Evolutionary conservation across 495 filamentous ascomycete genomes (phyloP).

Genomic region (Podospora anserina): DNA sequence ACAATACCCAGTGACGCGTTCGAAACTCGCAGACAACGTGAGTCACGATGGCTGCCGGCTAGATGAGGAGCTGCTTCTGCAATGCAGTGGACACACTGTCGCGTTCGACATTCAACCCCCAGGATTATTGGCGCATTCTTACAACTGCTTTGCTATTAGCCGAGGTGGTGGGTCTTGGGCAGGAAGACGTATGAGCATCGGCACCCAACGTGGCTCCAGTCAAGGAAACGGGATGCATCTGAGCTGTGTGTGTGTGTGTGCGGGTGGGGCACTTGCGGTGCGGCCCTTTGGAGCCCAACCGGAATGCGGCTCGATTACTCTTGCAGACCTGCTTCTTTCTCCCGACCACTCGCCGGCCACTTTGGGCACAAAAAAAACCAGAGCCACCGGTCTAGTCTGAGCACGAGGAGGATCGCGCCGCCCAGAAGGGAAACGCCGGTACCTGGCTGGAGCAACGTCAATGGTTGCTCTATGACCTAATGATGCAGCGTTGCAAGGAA

Average conservation of each 20-base stretch:
- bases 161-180: constrained; percentile 35
- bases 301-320: constrained; percentile 20
- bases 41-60: constrained; percentile 24
- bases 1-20: constrained; percentile 29
- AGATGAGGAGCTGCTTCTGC: constrained; percentile 1
- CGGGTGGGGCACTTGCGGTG: constrained; percentile 23
- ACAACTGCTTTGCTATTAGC: constrained; percentile 21
- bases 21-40: constrained; percentile 26
- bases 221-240: constrained; percentile 19
- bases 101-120: not conserved
- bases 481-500: constrained; percentile 21
- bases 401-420: constrained; percentile 10
- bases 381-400: constrained; percentile 20
- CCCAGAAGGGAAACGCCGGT: constrained; percentile 1
- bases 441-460: constrained; percentile 14
- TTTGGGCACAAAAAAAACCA: constrained; percentile 31
- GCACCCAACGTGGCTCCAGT: constrained; percentile 38
- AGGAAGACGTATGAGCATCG: constrained; percentile 24
- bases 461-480: constrained; percentile 18
- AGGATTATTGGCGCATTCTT: constrained; percentile 27
- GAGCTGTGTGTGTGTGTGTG: constrained; percentile 3
- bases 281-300: constrained; percentile 34
- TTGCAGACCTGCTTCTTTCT: constrained; percentile 9
- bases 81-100: not conserved
- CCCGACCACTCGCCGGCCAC: constrained; percentile 6